These are phyloP conservation scores for Populus davidiana DNA, from an alignment of 345 rosid species.

Conservation along the genomic window DNA sequence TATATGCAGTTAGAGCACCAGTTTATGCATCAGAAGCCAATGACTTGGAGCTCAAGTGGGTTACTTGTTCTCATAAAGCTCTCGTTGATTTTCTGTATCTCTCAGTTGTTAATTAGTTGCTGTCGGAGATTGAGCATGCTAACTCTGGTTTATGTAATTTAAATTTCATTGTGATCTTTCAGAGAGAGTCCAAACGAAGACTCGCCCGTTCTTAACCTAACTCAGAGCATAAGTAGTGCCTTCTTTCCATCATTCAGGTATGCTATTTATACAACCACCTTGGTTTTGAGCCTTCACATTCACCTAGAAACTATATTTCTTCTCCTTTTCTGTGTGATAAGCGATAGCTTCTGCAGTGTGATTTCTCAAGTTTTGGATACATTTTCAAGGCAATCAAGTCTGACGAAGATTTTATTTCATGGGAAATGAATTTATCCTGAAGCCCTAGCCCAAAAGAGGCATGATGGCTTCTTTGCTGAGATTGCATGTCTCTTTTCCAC, in stretches of 20 bases:
- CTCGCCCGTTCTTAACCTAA: constrained; percentile 41
- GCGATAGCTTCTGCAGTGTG: neutral
- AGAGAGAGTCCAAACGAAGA: constrained; percentile 54
- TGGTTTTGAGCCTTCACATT: neutral
- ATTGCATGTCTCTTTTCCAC: neutral
- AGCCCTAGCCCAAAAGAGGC: neutral
- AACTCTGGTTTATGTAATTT: neutral
- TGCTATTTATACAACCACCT: neutral
- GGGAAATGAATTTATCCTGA: too few relatives aligned
- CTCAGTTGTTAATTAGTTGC: neutral
- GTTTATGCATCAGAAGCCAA: constrained; percentile 29
- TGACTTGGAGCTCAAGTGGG: constrained; percentile 51
- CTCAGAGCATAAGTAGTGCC: constrained; percentile 73
- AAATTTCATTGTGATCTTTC: constrained; percentile 20
- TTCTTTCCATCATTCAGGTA: constrained; percentile 84
- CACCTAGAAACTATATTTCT: neutral
- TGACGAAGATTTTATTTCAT: neutral
- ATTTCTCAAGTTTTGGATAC: neutral
- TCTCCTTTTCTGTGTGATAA: neutral
- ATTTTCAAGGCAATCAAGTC: neutral
- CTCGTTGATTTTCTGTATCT: neutral
- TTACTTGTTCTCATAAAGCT: constrained; percentile 15
- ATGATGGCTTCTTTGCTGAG: neutral
- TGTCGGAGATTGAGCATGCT: constrained; percentile 3
- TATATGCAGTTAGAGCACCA: constrained; percentile 56